Conservation (phyloP, 2,329 filamentous ascomycete species). For the Aspergillus aculeatus region DNA sequence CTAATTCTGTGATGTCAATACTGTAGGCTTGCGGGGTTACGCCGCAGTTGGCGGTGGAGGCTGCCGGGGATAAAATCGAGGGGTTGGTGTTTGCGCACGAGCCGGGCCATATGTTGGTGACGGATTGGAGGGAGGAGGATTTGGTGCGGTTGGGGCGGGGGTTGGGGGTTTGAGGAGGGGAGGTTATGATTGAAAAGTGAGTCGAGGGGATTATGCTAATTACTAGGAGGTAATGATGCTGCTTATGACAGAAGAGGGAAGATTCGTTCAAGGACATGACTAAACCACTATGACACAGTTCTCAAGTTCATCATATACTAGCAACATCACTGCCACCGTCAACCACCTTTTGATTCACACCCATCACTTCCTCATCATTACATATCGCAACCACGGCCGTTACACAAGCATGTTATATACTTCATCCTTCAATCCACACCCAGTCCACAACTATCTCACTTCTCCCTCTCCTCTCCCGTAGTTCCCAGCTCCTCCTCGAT, state of each 20-base stretch:
- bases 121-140: constrained; percentile 53
- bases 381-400: too few relatives aligned
- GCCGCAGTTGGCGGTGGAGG: constrained; percentile 63
- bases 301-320: too few relatives aligned
- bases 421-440: too few relatives aligned
- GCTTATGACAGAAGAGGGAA: too few relatives aligned
- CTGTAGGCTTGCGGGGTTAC: constrained; percentile 66
- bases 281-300: too few relatives aligned
- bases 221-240: too few relatives aligned
- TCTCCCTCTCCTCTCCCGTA: background rate
- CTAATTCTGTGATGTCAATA: constrained; percentile 46
- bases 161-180: background rate
- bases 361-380: too few relatives aligned
- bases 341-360: too few relatives aligned
- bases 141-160: constrained; percentile 16
- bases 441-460: background rate
- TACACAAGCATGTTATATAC: too few relatives aligned
- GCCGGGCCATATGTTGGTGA: constrained; percentile 62
- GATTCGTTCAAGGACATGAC: too few relatives aligned
- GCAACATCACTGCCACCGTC: too few relatives aligned
- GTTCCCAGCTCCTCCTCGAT: constrained; percentile 21
- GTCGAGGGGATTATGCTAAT: too few relatives aligned
- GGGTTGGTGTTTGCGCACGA: constrained; percentile 62
- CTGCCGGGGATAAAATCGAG: constrained; percentile 46
- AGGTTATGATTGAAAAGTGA: background rate